These are phyloP conservation scores for Lagenidium sp. DNA, from an alignment of 352 stramenopile genomes.

Conservation along the genomic window DNA sequence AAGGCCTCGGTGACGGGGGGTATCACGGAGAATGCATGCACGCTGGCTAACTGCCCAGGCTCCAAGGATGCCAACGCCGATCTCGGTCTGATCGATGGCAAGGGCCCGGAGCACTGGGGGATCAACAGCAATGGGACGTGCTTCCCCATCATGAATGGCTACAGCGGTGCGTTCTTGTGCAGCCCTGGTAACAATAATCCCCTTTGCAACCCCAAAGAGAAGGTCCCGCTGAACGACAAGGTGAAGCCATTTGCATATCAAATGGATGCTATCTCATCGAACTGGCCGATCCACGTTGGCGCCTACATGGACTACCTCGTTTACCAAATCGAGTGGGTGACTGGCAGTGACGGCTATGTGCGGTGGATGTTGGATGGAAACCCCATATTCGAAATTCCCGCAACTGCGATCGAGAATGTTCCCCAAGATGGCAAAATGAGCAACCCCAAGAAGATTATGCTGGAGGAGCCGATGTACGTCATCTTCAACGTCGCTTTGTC, in stretches of 20 bases:
- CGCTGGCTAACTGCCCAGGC: constrained; percentile 20
- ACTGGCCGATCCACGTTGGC: constrained; percentile 73
- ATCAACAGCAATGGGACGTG: constrained; percentile 40
- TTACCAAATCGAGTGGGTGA: constrained; percentile 72
- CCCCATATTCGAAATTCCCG: constrained; percentile 85
- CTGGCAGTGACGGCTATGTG: constrained; percentile 35
- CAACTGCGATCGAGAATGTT: constrained; percentile 33
- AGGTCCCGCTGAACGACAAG: constrained; percentile 13
- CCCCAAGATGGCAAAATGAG: constrained; percentile 36
- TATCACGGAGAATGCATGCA: constrained; percentile 31
- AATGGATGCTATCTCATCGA: constrained; percentile 91
- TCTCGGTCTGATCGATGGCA: constrained; percentile 15
- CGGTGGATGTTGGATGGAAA: constrained; percentile 75
- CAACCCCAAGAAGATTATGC: constrained; percentile 87
- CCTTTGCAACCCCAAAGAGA: constrained; percentile 9
- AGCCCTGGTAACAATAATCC: constrained; percentile 32
- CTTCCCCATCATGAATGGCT: constrained; percentile 36
- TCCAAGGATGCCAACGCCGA: constrained; percentile 30
- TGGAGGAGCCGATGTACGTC: constrained; percentile 92
- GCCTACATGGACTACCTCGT: constrained; percentile 79
- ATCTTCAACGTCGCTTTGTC: constrained; percentile 95
- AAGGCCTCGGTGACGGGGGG: constrained; percentile 14
- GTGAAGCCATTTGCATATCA: constrained; percentile 53
- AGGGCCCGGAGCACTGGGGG: constrained; percentile 17
- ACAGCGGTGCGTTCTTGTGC: constrained; percentile 50